A percentile compares a stretch with the other conserved stretches of the same genome.
Conservation (phyloP, 352 stramenopile species). For the Globisporangium uncinulatum region DNA sequence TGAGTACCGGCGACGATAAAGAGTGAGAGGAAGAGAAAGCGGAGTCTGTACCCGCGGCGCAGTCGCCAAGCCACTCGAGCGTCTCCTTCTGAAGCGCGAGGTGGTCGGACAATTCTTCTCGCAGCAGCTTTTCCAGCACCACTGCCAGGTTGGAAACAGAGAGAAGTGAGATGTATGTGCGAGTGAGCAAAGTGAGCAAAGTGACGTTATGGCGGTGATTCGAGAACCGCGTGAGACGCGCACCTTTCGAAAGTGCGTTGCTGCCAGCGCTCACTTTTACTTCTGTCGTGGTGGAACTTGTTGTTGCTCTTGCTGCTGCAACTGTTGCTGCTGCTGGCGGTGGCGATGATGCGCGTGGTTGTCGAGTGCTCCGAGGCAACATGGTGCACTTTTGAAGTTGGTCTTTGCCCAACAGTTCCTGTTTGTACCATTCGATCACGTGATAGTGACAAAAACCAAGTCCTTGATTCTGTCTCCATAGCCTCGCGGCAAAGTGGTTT, state of each 20-base stretch:
- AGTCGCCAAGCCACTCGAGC: conserved; percentile 60
- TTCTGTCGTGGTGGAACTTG: background rate
- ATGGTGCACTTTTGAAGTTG: too few species aligned
- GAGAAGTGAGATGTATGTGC: background rate
- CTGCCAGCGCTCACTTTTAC: background rate
- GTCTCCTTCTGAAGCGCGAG: conserved; percentile 56
- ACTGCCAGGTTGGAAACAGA: conserved; percentile 1
- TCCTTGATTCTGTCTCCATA: too few species aligned
- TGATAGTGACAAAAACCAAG: too few species aligned
- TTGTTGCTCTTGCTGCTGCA: background rate
- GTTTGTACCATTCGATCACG: background rate
- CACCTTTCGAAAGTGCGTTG: conserved; percentile 9
- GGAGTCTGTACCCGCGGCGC: conserved; percentile 26
- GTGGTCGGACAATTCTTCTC: conserved; percentile 47
- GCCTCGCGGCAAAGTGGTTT: too few species aligned
- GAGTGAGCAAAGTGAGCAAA: background rate
- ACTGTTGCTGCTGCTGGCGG: background rate
- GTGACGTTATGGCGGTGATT: background rate
- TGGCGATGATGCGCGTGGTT: background rate
- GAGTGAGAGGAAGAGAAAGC: background rate
- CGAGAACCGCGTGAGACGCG: background rate
- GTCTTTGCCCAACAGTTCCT: too few species aligned
- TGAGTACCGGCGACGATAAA: background rate
- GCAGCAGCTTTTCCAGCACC: conserved; percentile 41
- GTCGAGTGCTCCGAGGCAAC: background rate